Percentiles rank a stretch among this genome's conserved stretches.
These are phyloP conservation scores for Chaetomium cochliodes DNA, from an alignment of 495 filamentous ascomycete genomes.

Conservation along the genomic window DNA sequence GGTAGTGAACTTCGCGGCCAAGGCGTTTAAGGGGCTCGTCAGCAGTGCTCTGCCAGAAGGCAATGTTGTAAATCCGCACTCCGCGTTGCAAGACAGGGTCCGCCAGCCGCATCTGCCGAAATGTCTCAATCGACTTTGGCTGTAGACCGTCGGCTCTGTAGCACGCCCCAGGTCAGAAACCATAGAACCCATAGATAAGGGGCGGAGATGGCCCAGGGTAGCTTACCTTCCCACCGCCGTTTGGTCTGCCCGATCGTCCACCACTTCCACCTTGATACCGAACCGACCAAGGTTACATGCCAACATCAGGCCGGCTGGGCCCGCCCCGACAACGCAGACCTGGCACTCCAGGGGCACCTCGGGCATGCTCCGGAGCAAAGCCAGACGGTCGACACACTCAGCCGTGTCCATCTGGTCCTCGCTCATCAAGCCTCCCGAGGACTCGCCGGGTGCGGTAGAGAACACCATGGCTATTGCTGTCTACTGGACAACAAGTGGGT, in stretches of 20 bases:
- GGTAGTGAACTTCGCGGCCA: conserved; percentile 53
- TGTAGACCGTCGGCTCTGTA: conserved; percentile 65
- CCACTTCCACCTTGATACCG: conserved; percentile 58
- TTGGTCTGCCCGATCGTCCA: conserved; percentile 61
- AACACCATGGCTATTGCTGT: conserved; percentile 30
- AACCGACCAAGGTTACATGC: conserved; percentile 66
- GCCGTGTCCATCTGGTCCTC: conserved; percentile 28
- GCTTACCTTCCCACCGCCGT: conserved; percentile 58
- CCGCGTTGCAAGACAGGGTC: conserved; percentile 60
- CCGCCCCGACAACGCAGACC: conserved; percentile 68
- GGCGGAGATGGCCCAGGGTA: too few relatives aligned
- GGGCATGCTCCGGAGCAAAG: conserved; percentile 40
- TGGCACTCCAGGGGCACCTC: conserved; percentile 42
- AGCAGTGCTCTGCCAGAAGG: conserved; percentile 67
- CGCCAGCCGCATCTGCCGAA: conserved; percentile 63
- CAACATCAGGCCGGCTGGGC: conserved; percentile 69
- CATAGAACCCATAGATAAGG: neutral
- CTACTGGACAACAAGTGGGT: neutral
- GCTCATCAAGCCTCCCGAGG: conserved; percentile 30
- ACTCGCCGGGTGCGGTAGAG: conserved; percentile 32
- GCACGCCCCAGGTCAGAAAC: conserved; percentile 1
- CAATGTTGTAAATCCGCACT: conserved; percentile 67
- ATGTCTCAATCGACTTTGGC: conserved; percentile 51
- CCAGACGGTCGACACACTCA: conserved; percentile 38
- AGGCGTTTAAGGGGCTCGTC: conserved; percentile 53